Evolutionary conservation across 83 land plant genomes (phyloP), one percentile per base, ranked within the genome.

Genomic region (Picea abies): DNA sequence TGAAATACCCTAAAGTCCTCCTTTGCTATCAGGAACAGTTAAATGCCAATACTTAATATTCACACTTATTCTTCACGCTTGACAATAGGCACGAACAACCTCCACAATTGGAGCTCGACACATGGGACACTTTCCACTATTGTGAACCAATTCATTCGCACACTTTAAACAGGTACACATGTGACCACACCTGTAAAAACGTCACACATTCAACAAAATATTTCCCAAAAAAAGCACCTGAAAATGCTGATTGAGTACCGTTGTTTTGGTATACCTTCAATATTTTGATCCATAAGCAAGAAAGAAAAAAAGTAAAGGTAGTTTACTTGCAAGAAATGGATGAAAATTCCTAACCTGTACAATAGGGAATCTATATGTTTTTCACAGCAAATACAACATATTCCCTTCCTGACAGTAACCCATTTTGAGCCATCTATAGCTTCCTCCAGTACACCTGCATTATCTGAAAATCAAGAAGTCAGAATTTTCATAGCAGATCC

Each of bases 121-220:
- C 94, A 97, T 90, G 32, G 97, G 99, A 79, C 99, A 97, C 83
- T 89, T 95, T n/a, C 95, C 95, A 56, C 93, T 91, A 20, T 91
- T 86, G 56, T 87, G 86, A 61, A 92, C 83, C 86, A 97, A 88
- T 88, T 95, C 94, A 69, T 91, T 92, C 25, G 99, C 99, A 84
- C 99, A 97, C 82, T 91, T 92, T 68, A 90, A 91, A 79, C 99
- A 97, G 4, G 99, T 95, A 78, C 99, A 97, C 99, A 97, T 97
- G 87, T 97, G 99, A 80, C 99, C 99, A 81, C 99, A 97, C 88
- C 97, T 97, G 94, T 76, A 76, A 41, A 70, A 62, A 44, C 63
- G 26, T 44, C 49, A 70, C 65, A 9, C 12, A 26, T 84, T 20
- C 16, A 73, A 47, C 23, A 15, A 41, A 16, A 16, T 69, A 26